A percentile compares a stretch with the other conserved stretches of the same genome.
These are phyloP conservation scores for Zostera marina DNA, from an alignment of 116 monocot genomes.

Conservation along the genomic window DNA sequence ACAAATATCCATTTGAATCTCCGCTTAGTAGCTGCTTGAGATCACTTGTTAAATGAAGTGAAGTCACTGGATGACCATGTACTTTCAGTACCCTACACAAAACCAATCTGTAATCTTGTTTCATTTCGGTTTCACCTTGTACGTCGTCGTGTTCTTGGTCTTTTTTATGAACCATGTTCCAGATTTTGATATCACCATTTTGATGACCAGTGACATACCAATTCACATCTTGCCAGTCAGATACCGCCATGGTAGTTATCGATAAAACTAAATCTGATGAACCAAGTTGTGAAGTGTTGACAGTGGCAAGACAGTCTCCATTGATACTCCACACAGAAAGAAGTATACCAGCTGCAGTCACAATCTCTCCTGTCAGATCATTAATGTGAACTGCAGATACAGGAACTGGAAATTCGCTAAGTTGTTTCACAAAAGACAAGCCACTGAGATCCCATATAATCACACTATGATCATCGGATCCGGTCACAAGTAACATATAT, in stretches of 20 bases:
- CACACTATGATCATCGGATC: constrained; percentile 90
- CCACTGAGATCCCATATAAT: constrained; percentile 78
- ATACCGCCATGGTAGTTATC: constrained; percentile 30
- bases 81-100: constrained; percentile 70
- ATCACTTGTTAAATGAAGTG: constrained; percentile 58
- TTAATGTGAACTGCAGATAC: constrained; percentile 79
- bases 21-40: constrained; percentile 85
- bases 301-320: constrained; percentile 82
- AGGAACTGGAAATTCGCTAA: constrained; percentile 63
- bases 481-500: constrained; percentile 63
- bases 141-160: no score
- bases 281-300: constrained; percentile 76
- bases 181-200: constrained; percentile 95
- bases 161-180: constrained; percentile 78
- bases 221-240: constrained; percentile 84
- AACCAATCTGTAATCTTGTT: constrained; percentile 54
- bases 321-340: constrained; percentile 95
- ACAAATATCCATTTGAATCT: constrained; percentile 53
- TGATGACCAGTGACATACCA: constrained; percentile 97
- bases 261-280: constrained; percentile 86
- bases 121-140: neutral
- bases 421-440: constrained; percentile 75
- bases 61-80: constrained; percentile 78
- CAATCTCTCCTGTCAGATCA: constrained; percentile 77
- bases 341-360: constrained; percentile 77